A percentile compares a stretch with the other conserved stretches of the same genome.
These are phyloP conservation scores for Diaporthe sp. DNA, from an alignment of 2,329 filamentous ascomycete genomes.

Conservation along the genomic window DNA sequence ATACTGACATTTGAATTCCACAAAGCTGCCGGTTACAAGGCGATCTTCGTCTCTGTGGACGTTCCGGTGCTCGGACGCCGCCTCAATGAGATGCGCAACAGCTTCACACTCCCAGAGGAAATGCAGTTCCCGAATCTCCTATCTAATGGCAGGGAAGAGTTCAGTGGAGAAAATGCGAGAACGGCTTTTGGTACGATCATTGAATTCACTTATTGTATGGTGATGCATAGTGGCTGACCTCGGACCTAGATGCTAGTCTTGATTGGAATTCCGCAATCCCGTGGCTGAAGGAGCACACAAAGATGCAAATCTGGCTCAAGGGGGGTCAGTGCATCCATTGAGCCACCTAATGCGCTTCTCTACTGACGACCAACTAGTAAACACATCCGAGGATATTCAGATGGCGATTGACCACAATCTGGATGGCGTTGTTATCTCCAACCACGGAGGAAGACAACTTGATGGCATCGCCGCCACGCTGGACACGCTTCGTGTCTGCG, in stretches of 20 bases:
- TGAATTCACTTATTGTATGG: neutral
- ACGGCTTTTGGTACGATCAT: conserved; percentile 3
- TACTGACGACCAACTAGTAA: conserved; percentile 40
- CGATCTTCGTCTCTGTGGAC: conserved; percentile 64
- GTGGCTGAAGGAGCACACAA: conserved; percentile 60
- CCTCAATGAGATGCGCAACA: conserved; percentile 65
- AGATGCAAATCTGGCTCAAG: conserved; percentile 62
- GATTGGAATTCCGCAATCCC: conserved; percentile 64
- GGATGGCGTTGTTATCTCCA: conserved; percentile 65
- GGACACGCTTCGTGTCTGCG: conserved; percentile 55
- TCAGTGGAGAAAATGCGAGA: neutral
- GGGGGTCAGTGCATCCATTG: conserved; percentile 44
- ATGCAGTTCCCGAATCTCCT: conserved; percentile 58
- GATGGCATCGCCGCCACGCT: conserved; percentile 59
- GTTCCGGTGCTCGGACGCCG: conserved; percentile 65
- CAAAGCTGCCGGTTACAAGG: neutral
- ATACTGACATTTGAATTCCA: neutral
- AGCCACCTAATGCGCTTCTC: neutral
- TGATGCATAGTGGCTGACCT: neutral
- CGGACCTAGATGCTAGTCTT: conserved; percentile 49
- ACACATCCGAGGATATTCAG: conserved; percentile 55
- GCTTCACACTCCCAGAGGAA: conserved; percentile 60
- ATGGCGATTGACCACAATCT: conserved; percentile 49
- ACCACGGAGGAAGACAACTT: conserved; percentile 66
- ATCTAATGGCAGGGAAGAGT: neutral